phyloP scores from a whole-genome alignment of 768 basidiomycete species.

The Paxillus involutus region DNA sequence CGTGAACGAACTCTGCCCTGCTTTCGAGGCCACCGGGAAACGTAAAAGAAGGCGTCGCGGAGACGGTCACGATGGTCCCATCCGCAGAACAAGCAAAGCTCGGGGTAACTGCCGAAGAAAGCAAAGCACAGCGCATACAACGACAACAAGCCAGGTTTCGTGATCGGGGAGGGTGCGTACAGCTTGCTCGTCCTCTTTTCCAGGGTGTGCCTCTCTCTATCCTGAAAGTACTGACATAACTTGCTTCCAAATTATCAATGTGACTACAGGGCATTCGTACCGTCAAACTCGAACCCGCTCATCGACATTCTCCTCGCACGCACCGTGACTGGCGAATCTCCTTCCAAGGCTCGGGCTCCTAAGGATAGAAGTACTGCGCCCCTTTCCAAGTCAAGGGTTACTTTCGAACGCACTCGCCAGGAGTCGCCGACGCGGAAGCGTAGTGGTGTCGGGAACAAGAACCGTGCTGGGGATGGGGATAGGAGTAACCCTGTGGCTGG shows the following conservation, averaged over 20 bases:
- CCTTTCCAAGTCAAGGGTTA: neutral
- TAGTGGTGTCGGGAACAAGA: neutral
- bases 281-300: slow-evolving; percentile 48
- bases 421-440: neutral
- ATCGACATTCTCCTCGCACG: slow-evolving; percentile 53
- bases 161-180: slow-evolving; percentile 62
- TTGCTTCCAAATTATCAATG: neutral
- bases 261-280: slow-evolving; percentile 49
- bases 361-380: slow-evolving; percentile 6
- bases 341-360: slow-evolving; percentile 28
- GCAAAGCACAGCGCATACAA: slow-evolving; percentile 57
- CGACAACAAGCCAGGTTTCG: slow-evolving; percentile 67
- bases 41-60: too few relatives aligned
- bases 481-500: slow-evolving; percentile 7
- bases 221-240: neutral
- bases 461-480: neutral
- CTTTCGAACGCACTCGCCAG: neutral
- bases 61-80: slow-evolving; percentile 10
- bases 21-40: neutral
- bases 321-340: slow-evolving; percentile 47
- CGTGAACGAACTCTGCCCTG: neutral
- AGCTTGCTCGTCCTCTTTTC: neutral
- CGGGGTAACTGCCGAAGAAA: slow-evolving; percentile 49
- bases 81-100: slow-evolving; percentile 22
- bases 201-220: neutral